These are phyloP conservation scores for Mytilinidion resinicola DNA, from an alignment of 495 filamentous ascomycete genomes.

Conservation along the genomic window DNA sequence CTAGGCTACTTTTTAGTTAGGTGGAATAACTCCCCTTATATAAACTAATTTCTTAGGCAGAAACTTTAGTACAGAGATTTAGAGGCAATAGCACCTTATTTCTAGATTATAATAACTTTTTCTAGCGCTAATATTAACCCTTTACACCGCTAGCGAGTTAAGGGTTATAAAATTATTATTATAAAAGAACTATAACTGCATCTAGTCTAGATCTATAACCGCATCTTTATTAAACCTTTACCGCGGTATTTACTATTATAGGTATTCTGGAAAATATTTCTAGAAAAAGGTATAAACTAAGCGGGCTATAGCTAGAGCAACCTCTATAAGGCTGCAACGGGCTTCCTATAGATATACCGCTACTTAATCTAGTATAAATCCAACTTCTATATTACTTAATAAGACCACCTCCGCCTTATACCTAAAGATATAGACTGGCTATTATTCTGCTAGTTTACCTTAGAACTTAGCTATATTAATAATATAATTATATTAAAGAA, in stretches of 20 bases:
- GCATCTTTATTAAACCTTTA: slow-evolving; percentile 7
- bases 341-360: slow-evolving; percentile 15
- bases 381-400: slow-evolving; percentile 21
- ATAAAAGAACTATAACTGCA: slow-evolving; percentile 1
- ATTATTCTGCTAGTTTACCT: slow-evolving; percentile 13
- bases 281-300: not conserved
- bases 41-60: too few relatives aligned
- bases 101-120: slow-evolving; percentile 2
- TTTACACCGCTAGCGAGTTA: not conserved
- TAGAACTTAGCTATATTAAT: slow-evolving; percentile 9
- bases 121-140: slow-evolving; percentile 2
- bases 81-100: not conserved
- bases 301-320: not conserved
- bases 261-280: not conserved
- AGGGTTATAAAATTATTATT: slow-evolving; percentile 1
- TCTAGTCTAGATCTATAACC: slow-evolving; percentile 1
- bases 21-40: too few relatives aligned
- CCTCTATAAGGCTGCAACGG: slow-evolving; percentile 7
- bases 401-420: slow-evolving; percentile 13
- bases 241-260: slow-evolving; percentile 3
- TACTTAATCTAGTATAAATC: slow-evolving; percentile 19
- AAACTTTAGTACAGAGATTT: not conserved
- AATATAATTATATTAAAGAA: slow-evolving; percentile 8
- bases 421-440: slow-evolving; percentile 11
- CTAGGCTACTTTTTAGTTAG: not conserved